These are phyloP conservation scores for Phytophthora sojae DNA, from an alignment of 352 stramenopile species.

Conservation along the genomic window DNA sequence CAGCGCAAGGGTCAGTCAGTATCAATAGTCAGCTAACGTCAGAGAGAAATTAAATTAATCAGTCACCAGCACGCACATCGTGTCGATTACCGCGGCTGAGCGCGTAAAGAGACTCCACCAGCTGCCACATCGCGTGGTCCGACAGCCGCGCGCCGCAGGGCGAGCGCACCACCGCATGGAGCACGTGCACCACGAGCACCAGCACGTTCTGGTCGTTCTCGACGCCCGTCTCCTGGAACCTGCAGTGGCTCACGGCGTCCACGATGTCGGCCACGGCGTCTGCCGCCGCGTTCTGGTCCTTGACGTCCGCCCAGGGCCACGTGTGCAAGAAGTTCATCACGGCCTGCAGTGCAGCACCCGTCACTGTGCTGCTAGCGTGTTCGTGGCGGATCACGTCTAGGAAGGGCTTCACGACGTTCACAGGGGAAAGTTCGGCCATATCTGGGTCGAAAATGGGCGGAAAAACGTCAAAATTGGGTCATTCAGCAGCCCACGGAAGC, in stretches of 20 bases:
- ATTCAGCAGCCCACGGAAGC: background rate
- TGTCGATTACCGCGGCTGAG: slow-evolving; percentile 83
- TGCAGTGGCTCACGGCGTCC: slow-evolving; percentile 92
- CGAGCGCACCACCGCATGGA: slow-evolving; percentile 93
- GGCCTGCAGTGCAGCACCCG: slow-evolving; percentile 91
- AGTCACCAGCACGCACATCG: slow-evolving; percentile 50
- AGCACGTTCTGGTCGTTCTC: slow-evolving; percentile 93
- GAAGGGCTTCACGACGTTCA: slow-evolving; percentile 91
- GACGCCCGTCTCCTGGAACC: slow-evolving; percentile 94
- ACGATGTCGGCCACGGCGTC: slow-evolving; percentile 89
- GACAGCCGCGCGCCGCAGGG: slow-evolving; percentile 82
- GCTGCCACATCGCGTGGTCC: slow-evolving; percentile 94
- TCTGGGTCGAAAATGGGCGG: slow-evolving; percentile 40
- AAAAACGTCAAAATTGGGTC: slow-evolving; percentile 6
- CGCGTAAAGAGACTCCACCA: slow-evolving; percentile 96
- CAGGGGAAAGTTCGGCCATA: slow-evolving; percentile 64
- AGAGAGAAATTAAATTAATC: background rate
- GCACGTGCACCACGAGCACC: slow-evolving; percentile 95
- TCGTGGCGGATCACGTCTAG: slow-evolving; percentile 94
- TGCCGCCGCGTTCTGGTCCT: slow-evolving; percentile 43
- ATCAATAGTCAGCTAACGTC: background rate
- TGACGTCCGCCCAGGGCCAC: slow-evolving; percentile 66
- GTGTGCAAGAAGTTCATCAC: slow-evolving; percentile 96
- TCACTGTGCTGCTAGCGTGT: slow-evolving; percentile 94
- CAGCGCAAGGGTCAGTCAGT: background rate